Conservation (phyloP, 2,329 filamentous ascomycete species). For the Emmonsiellopsis sp. region DNA sequence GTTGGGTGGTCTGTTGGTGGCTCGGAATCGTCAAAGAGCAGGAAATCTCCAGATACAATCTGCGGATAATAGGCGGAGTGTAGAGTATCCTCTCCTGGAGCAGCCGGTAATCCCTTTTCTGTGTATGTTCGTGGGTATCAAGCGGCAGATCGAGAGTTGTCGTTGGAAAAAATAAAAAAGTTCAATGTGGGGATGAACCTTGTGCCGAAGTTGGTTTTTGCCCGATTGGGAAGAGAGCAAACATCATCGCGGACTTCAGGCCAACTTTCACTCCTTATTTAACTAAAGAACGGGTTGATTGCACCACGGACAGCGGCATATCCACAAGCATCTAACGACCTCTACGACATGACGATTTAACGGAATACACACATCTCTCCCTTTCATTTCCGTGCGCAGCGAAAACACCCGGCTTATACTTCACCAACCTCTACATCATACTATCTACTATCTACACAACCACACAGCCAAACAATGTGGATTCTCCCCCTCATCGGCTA, state of each 20-base stretch:
- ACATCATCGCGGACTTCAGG: background rate
- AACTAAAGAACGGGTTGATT: too few relatives aligned
- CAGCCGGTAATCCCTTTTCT: too few relatives aligned
- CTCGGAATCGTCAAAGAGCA: background rate
- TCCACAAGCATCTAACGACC: too few relatives aligned
- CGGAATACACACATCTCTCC: background rate
- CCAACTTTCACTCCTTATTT: too few relatives aligned
- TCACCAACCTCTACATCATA: background rate
- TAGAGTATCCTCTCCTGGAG: background rate
- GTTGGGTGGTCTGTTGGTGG: slow-evolving; percentile 26
- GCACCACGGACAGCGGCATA: too few relatives aligned
- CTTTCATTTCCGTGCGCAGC: background rate
- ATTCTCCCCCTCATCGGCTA: slow-evolving; percentile 89
- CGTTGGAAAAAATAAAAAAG: background rate
- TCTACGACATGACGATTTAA: too few relatives aligned
- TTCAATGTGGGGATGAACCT: background rate
- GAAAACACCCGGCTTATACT: background rate
- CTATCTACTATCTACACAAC: background rate
- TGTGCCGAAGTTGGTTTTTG: background rate
- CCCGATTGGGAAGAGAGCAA: background rate
- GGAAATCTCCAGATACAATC: background rate
- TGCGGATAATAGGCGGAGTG: background rate
- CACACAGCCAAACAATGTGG: slow-evolving; percentile 58
- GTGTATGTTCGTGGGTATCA: background rate
- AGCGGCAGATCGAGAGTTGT: background rate